phyloP scores from a whole-genome alignment of 148 eudicot genomes.

The Rhododendron molle region DNA sequence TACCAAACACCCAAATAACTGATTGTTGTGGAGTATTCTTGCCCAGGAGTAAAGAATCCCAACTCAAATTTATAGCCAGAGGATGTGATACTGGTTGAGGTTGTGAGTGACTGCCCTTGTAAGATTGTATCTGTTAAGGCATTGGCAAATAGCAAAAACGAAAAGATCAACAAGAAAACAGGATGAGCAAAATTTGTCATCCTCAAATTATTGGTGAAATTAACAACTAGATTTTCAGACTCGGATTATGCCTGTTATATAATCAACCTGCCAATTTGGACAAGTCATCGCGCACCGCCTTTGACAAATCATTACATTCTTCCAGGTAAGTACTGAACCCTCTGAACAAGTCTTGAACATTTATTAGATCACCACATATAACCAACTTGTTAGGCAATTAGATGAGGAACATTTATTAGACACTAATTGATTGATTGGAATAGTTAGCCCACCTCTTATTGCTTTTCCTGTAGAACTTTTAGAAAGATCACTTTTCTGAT shows the following conservation, averaged over 20 bases:
- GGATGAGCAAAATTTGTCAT: not conserved
- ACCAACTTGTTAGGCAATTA: too few species aligned
- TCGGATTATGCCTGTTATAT: not conserved
- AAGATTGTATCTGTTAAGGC: conserved; percentile 2
- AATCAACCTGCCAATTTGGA: not conserved
- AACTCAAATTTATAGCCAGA: not conserved
- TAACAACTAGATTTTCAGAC: not conserved
- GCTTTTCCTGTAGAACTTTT: too few species aligned
- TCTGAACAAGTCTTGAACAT: too few species aligned
- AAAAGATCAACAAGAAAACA: not conserved
- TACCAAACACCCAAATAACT: conserved; percentile 12
- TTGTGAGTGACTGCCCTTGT: not conserved
- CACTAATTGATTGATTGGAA: too few species aligned
- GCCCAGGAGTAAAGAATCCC: not conserved
- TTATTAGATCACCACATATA: too few species aligned
- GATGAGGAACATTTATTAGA: too few species aligned
- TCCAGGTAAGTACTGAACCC: too few species aligned
- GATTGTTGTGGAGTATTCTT: conserved; percentile 13
- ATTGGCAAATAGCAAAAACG: not conserved
- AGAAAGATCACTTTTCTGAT: too few species aligned
- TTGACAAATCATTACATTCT: too few species aligned
- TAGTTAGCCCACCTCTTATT: too few species aligned
- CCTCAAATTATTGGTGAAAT: not conserved
- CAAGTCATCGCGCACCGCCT: too few species aligned
- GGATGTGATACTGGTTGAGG: not conserved